Percentiles rank a stretch among this genome's conserved stretches.
Conservation (phyloP, 352 stramenopile genomes). For the Plasmopara halstedii region DNA sequence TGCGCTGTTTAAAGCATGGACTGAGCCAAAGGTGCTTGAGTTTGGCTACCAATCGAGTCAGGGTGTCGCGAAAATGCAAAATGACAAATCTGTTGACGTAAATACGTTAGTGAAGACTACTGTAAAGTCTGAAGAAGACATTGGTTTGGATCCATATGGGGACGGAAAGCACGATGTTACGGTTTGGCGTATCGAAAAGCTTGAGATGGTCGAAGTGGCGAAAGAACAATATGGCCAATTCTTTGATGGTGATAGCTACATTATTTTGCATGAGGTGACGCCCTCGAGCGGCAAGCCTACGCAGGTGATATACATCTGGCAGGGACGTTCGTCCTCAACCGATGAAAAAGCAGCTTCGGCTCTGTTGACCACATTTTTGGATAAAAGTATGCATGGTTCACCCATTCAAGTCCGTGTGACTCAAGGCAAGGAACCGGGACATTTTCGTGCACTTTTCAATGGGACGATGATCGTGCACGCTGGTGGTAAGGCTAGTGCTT, state of each 20-base stretch:
- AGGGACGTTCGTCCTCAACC: constrained; percentile 76
- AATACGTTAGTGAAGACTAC: constrained; percentile 39
- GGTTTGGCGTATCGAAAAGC: constrained; percentile 89
- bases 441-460: constrained; percentile 88
- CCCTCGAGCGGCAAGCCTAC: constrained; percentile 51
- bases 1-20: constrained; percentile 75
- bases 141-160: constrained; percentile 56
- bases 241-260: constrained; percentile 94
- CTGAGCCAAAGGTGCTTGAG: constrained; percentile 53
- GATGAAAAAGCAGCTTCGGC: constrained; percentile 83
- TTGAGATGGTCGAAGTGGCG: constrained; percentile 83
- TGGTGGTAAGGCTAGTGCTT: constrained; percentile 85
- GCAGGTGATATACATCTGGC: constrained; percentile 91
- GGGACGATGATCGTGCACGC: constrained; percentile 86
- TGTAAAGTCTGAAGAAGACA: constrained; percentile 53
- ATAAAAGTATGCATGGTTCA: constrained; percentile 76
- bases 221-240: constrained; percentile 86
- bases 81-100: constrained; percentile 50
- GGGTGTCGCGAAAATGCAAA: constrained; percentile 32
- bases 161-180: constrained; percentile 72
- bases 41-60: constrained; percentile 51
- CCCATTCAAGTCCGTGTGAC: constrained; percentile 82
- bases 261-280: constrained; percentile 85
- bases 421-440: constrained; percentile 81
- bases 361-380: constrained; percentile 59